Conservation (phyloP, 345 rosid genomes). For the Gossypium mustelinum region DNA sequence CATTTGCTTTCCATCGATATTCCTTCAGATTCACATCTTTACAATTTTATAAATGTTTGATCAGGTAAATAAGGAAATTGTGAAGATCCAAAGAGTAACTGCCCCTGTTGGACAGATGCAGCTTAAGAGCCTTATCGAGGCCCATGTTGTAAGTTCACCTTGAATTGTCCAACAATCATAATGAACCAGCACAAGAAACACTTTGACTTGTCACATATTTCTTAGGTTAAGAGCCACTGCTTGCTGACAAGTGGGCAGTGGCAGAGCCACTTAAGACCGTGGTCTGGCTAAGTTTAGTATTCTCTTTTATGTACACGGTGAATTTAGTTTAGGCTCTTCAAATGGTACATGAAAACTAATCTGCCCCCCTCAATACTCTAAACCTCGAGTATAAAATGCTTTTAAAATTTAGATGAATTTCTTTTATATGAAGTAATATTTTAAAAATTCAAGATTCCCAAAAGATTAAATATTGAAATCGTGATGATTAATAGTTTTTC, state of each 20-base stretch:
- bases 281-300: background rate
- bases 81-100: conserved; percentile 87
- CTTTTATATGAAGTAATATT: background rate
- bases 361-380: background rate
- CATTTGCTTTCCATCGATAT: background rate
- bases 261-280: background rate
- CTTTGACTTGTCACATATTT: background rate
- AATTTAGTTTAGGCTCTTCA: background rate
- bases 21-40: background rate
- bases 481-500: background rate
- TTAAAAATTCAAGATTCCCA: background rate
- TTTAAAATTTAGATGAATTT: background rate
- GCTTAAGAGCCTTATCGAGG: conserved; percentile 79
- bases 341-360: background rate
- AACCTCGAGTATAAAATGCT: background rate
- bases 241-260: background rate
- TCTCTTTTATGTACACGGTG: background rate
- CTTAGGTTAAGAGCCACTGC: background rate
- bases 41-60: background rate
- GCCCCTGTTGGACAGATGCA: conserved; percentile 97
- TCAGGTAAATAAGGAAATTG: conserved; percentile 89
- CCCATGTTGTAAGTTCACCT: conserved; percentile 80
- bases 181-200: background rate
- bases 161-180: background rate
- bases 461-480: background rate